Evolutionary conservation across 1,284 basidiomycete species (phyloP), one percentile per base, ranked within the genome.

Genomic region (Stereum hirsutum): DNA sequence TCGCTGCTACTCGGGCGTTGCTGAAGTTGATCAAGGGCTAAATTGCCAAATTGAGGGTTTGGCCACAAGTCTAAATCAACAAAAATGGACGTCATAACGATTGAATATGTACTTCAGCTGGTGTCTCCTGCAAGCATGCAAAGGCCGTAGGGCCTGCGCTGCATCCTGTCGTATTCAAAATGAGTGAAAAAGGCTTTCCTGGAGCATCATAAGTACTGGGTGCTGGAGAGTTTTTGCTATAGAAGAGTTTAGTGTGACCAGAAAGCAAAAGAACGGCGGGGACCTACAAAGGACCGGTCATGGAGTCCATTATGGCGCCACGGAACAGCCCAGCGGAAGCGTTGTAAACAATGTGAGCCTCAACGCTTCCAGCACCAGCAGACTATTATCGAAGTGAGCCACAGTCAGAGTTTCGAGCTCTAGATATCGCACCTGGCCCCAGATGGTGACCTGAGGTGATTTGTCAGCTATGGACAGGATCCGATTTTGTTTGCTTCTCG

Each of bases 281-380:
- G 10, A 58, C 72, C 50, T 51, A 75, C 75, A 76, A 75, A 32
- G 75, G 75, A 4, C 74, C 74, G 2, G 71, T 72, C 0, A 68
- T 59, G 1, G 75, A 78, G 49, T 78, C 70, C 20, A 69, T 64
- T 12, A 78, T 76, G 10, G 60, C 74, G 5, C 72, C 74, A 10
- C 74, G 64, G 62, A 79, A 77, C 0, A 75, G 61, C 0, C 53
- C 47, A 23, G 55, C 54, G 2, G 55, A 19, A 0, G 72, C 39
- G 10, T 71, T 65, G 50, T 63, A 77, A 2, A 78, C 45, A 11
- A 77, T 59, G 35, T 75, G 72, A 1, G 71, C 59, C 54, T 74
- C 66, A 2, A 69, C 70, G 42, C 70, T 68, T n/a, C 75, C 76
- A 10, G 69, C 75, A 28, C 76, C 75, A 17, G 75, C 75, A 23